Base-by-base conservation (phyloP, 805 yeast species). In the Barnettozyma vustinii region DNA sequence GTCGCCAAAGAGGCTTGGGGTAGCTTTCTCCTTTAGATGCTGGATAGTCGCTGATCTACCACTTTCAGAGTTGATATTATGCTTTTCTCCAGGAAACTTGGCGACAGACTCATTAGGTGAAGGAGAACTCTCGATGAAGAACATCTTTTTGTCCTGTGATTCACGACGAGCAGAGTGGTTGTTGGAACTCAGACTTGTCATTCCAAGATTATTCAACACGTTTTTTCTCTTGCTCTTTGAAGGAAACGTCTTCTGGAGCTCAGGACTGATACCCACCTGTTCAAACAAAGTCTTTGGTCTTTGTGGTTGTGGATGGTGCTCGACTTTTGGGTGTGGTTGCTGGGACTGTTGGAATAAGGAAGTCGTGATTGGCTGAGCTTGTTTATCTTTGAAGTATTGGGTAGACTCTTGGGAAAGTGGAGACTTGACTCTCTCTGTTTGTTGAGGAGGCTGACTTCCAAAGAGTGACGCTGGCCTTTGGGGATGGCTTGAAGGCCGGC, bases 51-150 rank as follows among this genome's bases (percentile, higher is more conserved):
- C 37, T 27, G 13, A 15, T 20, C 23, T 44, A 30, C 18, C 42
- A 53, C 35, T 30, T 13, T 39, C 37, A 44, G 44, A 7, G 52
- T 37, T 15, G 45, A 23, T 8, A 47, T 44, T 1, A 37, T 23
- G 26, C 42, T 23, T 21, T 15, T 39, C 42, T 16, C 27, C 18
- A 15, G 23, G 43, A 36, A 15, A 30, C 12, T 41, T 33, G 32
- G 40, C 43, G 15, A 51, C 44, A 2, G 58, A 45, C 8, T 59
- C 65, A 6, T 63, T 60, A 10, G 66, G 66, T 1, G 66, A 62
- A 5, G 66, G 66, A 1, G 66, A 62, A 33, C 62, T 56, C 46
- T 62, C 66, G 42, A 62, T 62, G 47, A 62, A 62, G 45, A 62
- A 62, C 66, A 62, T 62, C 33, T 56, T 61, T 42, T 56, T 59